Conservation (phyloP, 495 filamentous ascomycete genomes). For the Neurospora sp. region DNA sequence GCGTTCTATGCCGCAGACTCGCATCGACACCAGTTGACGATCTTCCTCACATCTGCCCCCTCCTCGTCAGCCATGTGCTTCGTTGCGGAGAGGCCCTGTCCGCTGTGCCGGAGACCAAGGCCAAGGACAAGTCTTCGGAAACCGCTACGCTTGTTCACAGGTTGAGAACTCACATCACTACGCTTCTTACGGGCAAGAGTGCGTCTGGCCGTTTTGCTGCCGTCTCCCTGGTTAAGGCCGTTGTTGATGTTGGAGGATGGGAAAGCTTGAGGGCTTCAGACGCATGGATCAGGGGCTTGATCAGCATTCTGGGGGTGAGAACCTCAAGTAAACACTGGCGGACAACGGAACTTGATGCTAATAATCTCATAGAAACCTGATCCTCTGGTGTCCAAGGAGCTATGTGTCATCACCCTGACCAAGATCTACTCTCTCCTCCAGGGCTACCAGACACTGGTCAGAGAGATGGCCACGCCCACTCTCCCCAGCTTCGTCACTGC, state of each 20-base stretch:
- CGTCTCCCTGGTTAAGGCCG: constrained; percentile 67
- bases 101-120: constrained; percentile 34
- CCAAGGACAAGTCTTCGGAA: constrained; percentile 48
- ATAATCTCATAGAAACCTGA: constrained; percentile 53
- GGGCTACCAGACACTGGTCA: constrained; percentile 67
- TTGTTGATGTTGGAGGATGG: constrained; percentile 71
- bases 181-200: constrained; percentile 62
- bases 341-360: neutral
- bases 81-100: constrained; percentile 52
- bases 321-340: neutral
- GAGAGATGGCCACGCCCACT: constrained; percentile 79
- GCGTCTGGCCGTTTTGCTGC: constrained; percentile 65
- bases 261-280: constrained; percentile 60
- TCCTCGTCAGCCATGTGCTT: constrained; percentile 49
- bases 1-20: constrained; percentile 57
- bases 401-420: constrained; percentile 64
- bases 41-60: constrained; percentile 52
- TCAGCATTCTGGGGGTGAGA: constrained; percentile 59
- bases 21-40: constrained; percentile 52
- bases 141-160: constrained; percentile 59
- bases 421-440: constrained; percentile 76
- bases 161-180: constrained; percentile 65
- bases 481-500: constrained; percentile 62
- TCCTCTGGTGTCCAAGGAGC: constrained; percentile 57
- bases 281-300: constrained; percentile 61